A percentile compares a stretch with the other conserved stretches of the same genome.
Evolutionary conservation across 768 basidiomycete species (phyloP).

Genomic region (Vararia minispora): DNA sequence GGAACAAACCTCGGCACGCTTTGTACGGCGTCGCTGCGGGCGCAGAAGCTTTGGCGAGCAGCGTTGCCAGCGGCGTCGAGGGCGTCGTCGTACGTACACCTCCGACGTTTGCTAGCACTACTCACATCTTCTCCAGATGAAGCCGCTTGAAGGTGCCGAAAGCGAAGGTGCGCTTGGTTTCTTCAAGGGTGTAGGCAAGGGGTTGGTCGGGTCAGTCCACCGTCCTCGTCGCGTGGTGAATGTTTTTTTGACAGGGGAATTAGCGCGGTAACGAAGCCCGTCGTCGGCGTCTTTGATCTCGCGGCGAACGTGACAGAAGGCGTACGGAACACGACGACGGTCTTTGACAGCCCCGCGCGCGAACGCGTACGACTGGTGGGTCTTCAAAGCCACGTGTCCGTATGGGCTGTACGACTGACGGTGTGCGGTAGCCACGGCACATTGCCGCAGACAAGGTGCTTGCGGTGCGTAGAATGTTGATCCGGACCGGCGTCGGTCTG

Average conservation of each 20-base stretch:
- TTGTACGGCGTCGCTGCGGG: conserved; percentile 95
- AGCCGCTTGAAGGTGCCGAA: conserved; percentile 96
- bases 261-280: conserved; percentile 91
- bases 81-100: conserved; percentile 67
- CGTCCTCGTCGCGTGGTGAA: not conserved
- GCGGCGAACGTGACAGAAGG: conserved; percentile 94
- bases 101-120: conserved; percentile 1
- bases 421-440: conserved; percentile 55
- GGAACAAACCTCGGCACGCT: conserved; percentile 94
- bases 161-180: conserved; percentile 90
- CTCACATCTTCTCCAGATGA: conserved; percentile 46
- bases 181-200: conserved; percentile 96
- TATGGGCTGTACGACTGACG: conserved; percentile 5
- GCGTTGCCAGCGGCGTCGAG: conserved; percentile 91
- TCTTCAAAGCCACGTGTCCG: conserved; percentile 1
- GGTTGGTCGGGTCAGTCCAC: conserved; percentile 74
- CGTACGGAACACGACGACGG: conserved; percentile 96
- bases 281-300: conserved; percentile 92
- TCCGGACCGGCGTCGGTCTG: too few species aligned
- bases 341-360: conserved; percentile 85
- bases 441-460: conserved; percentile 82
- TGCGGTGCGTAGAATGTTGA: conserved; percentile 51
- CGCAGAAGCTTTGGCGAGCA: conserved; percentile 87
- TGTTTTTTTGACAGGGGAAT: conserved; percentile 1
- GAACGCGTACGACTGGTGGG: conserved; percentile 77